Base-by-base conservation (phyloP, 768 basidiomycete genomes). In the Pulveroboletus sp. region DNA sequence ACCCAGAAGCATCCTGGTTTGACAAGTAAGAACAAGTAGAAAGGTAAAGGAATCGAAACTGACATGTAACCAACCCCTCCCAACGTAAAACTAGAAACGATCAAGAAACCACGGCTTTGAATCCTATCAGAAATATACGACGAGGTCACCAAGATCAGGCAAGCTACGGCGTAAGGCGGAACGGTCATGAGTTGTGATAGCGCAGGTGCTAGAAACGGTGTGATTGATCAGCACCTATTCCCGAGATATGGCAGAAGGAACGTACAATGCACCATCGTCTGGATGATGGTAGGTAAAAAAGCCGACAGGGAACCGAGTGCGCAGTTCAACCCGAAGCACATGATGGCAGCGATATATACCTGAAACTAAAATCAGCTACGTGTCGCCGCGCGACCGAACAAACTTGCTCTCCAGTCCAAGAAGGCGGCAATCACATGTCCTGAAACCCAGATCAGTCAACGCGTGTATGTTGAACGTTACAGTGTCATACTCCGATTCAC, bases 241-340 rank as follows among this genome's bases (percentile, higher is more conserved):
- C 22, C 7, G 14, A 38, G 19, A 32, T 12, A 19, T 9, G 5
- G 3, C 0, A 19, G 10, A n/a, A 26, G 2, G 34, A 39, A 56
- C 73, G 23, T 55, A 78, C 76, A 71, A 58, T 68, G 69, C 8
- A 74, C 76, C 61, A 78, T 76, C 0, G 76, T 78, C 51, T 67
- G 70, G 24, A 81, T 77, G 56, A 81, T 79, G 0, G 78, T 80
- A 2, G 79, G 79, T 19, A 81, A 63, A 63, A 81, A 81, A 1
- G 79, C 76, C 3, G 74, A 73, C 8, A 75, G 68, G 7, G 79
- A 78, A 16, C 76, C 73, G 0, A 78, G 67, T 11, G 79, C 75
- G 45, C 70, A 71, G 52, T 76, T 76, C 7, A 74, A 64, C 14
- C 72, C 77, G 50, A 79, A 78, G 57, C 74, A 76, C 24, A 78